Conservation (phyloP, 148 eudicot species). For the Chenopodium formosanum region DNA sequence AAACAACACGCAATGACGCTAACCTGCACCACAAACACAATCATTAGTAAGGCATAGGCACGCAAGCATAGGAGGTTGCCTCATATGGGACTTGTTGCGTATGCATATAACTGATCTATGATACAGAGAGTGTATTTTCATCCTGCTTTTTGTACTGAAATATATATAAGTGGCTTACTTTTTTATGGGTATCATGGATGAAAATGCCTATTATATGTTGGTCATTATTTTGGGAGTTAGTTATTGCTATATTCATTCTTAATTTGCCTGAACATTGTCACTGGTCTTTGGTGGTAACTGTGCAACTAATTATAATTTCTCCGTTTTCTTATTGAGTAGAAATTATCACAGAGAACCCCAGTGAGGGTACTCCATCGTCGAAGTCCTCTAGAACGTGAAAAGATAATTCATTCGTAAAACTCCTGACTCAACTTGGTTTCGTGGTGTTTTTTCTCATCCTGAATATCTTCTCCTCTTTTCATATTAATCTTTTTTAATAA, state of each 20-base stretch:
- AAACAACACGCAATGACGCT: too few relatives aligned
- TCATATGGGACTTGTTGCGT: not conserved
- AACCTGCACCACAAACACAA: too few relatives aligned
- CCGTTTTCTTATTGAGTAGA: conserved; percentile 37
- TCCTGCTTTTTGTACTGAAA: not conserved
- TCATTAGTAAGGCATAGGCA: too few relatives aligned
- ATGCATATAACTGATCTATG: not conserved
- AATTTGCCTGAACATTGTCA: conserved; percentile 1
- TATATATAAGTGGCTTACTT: not conserved
- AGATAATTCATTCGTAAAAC: conserved; percentile 79
- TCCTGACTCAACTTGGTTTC: not conserved
- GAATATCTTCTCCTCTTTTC: not conserved
- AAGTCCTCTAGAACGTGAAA: conserved; percentile 92
- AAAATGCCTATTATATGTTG: not conserved
- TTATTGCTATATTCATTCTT: not conserved
- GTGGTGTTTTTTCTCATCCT: conserved; percentile 5
- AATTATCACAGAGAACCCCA: conserved; percentile 82
- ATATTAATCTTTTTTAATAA: not conserved
- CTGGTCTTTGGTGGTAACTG: conserved; percentile 1
- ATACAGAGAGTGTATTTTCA: not conserved
- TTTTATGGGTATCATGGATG: not conserved
- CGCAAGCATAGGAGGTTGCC: too few relatives aligned
- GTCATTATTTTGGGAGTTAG: not conserved
- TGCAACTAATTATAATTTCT: conserved; percentile 1
- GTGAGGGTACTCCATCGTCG: conserved; percentile 96